phyloP scores from a whole-genome alignment of 2,329 filamentous ascomycete genomes.

The Fusarium sp. region DNA sequence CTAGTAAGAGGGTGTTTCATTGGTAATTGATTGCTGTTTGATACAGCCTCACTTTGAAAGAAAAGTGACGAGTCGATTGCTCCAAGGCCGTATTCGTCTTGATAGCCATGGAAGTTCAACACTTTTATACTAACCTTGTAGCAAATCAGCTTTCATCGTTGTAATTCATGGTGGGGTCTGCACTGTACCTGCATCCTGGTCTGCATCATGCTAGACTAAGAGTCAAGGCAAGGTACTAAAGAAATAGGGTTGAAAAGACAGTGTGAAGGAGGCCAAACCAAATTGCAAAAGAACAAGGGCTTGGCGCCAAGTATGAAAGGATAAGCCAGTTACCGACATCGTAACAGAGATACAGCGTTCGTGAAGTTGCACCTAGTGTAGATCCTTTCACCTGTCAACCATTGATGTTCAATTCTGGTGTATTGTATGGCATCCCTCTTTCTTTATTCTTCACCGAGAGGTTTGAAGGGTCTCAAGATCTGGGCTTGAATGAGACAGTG shows the following conservation, averaged over 20 bases:
- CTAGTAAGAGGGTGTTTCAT: background rate
- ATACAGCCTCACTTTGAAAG: background rate
- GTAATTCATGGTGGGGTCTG: background rate
- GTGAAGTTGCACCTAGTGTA: background rate
- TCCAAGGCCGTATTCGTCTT: background rate
- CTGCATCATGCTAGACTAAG: background rate
- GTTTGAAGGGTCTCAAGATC: background rate
- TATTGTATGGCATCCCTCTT: background rate
- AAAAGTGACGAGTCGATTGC: background rate
- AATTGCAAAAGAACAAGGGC: background rate
- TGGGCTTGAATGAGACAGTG: background rate
- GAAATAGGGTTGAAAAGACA: background rate
- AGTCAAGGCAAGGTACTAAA: background rate
- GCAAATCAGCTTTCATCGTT: background rate
- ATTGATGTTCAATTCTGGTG: background rate
- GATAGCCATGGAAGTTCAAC: background rate
- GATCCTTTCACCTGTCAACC: background rate
- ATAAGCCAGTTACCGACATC: background rate
- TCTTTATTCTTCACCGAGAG: background rate
- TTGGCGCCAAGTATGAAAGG: background rate
- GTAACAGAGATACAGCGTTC: background rate
- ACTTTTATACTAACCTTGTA: background rate
- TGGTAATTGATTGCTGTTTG: background rate
- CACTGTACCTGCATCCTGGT: background rate
- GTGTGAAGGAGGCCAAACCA: background rate